A percentile compares a stretch with the other conserved stretches of the same genome.
These are phyloP conservation scores for Yarrowia sp. DNA, from an alignment of 805 yeast genomes.

Conservation along the genomic window DNA sequence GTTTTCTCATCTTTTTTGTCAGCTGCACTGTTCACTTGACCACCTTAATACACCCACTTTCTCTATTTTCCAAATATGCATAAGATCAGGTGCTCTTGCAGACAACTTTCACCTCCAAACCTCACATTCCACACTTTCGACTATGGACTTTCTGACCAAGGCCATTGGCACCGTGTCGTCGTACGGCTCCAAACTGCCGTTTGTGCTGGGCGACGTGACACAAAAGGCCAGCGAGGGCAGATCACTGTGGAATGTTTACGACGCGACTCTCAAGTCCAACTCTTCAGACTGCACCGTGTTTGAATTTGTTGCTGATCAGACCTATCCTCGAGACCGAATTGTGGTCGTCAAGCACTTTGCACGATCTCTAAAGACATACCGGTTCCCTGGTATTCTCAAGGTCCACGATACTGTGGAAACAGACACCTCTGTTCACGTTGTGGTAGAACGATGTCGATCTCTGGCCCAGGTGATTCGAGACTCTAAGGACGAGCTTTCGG, in stretches of 20 bases:
- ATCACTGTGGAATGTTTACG: conserved; percentile 67
- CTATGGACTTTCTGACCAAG: conserved; percentile 49
- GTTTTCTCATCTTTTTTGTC: too few relatives aligned
- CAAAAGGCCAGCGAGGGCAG: conserved; percentile 48
- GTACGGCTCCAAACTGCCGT: conserved; percentile 47
- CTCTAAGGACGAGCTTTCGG: conserved; percentile 43
- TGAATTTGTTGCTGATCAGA: conserved; percentile 61
- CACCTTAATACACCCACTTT: too few relatives aligned
- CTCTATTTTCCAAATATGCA: not conserved
- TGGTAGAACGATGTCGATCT: conserved; percentile 73
- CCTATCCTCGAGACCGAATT: conserved; percentile 46
- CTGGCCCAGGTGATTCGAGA: conserved; percentile 53
- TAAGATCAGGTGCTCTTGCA: conserved; percentile 30
- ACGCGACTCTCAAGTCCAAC: conserved; percentile 59
- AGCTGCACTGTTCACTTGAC: too few relatives aligned
- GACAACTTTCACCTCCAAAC: conserved; percentile 11
- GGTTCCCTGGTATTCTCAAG: conserved; percentile 72
- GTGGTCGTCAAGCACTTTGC: conserved; percentile 57
- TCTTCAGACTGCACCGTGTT: conserved; percentile 64
- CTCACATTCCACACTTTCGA: not conserved
- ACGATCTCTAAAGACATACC: conserved; percentile 60
- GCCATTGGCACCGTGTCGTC: conserved; percentile 45
- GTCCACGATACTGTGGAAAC: conserved; percentile 69
- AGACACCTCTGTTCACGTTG: conserved; percentile 62
- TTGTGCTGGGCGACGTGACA: conserved; percentile 46